Percentiles rank a stretch among this genome's conserved stretches.
These are phyloP conservation scores for Xylaria castorea DNA, from an alignment of 495 filamentous ascomycete species.

Conservation along the genomic window DNA sequence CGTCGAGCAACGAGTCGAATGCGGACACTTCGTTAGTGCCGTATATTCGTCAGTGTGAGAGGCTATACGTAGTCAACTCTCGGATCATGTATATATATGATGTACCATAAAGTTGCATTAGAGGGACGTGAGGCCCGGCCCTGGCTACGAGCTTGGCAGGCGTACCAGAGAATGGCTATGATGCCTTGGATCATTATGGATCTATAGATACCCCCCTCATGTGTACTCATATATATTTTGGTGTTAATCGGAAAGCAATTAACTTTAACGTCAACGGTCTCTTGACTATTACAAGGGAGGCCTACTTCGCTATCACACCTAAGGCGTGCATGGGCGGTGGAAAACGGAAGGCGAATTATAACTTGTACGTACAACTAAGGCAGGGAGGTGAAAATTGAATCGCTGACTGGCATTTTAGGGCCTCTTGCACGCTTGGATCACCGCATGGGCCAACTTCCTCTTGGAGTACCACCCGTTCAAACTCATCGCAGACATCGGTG, in stretches of 20 bases:
- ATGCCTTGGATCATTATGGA: slow-evolving; percentile 16
- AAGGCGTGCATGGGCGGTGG: no score
- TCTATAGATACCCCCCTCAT: slow-evolving; percentile 23
- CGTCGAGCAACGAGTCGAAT: slow-evolving; percentile 88
- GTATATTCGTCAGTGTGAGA: slow-evolving; percentile 68
- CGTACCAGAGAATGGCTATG: background rate
- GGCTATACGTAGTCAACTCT: background rate
- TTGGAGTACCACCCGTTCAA: no score
- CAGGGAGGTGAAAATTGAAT: no score
- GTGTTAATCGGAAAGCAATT: background rate
- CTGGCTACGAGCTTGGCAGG: background rate
- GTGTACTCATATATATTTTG: background rate
- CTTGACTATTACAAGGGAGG: no score
- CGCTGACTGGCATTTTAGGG: no score
- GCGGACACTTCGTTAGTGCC: slow-evolving; percentile 82
- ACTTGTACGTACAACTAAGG: no score
- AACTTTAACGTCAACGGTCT: no score
- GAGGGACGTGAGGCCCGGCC: background rate
- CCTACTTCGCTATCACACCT: no score
- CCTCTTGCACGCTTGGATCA: no score
- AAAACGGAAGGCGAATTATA: no score
- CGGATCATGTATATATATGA: slow-evolving; percentile 10
- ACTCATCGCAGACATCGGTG: no score
- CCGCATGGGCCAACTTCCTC: no score
- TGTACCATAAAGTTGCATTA: slow-evolving; percentile 21